Base-by-base conservation (phyloP, 2,329 filamentous ascomycete genomes). In the Fusarium xylarioides region DNA sequence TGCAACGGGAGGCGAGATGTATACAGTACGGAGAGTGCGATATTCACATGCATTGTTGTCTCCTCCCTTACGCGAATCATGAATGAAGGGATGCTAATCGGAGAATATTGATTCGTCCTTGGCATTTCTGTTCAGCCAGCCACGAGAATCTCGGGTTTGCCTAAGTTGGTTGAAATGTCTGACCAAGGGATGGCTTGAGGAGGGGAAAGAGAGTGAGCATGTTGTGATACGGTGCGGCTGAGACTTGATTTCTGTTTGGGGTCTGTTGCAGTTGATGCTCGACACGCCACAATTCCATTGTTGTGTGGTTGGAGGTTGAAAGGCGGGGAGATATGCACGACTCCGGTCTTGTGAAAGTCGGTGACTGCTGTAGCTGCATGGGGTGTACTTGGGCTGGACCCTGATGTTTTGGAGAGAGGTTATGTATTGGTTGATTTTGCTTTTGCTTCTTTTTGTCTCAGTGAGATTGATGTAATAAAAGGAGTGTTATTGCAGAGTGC, bases 101-200 rank as follows among this genome's bases (percentile, higher is more conserved):
- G 59, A 47, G 35, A 65, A 43, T 65, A 54, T 58, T 59, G 66
- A 58, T 58, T 69, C 43, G 66, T 42, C 40, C 67, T 64, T 38
- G 28, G 30, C n/a, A 26, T 15, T 21, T 8, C 35, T 18, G 35
- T 58, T 73, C 69, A 72, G 70, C 59, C 68, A 72, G 70, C 70
- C 70, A 73, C 69, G 28, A 53, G n/a, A 43, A 58, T 21, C 58
- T n/a, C n/a, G 47, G 43, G 21, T 43, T 28, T 12, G 21, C 35
- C 18, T 5, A 26, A 18, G 18, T 26, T 7, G 35, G 53, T 35
- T n/a, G 32, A 58, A 50, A 40, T n/a, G 21, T 18, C 26, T 32
- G 21, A 9, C 21, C 8, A 21, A 18, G 40, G 6, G 19, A 55
- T 30, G n/a, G 30, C 28, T 38, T 1, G 16, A 11, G 4, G 11